Percentiles rank a stretch among this genome's conserved stretches.
These are phyloP conservation scores for Knufia fluminis DNA, from an alignment of 2,329 filamentous ascomycete species.

Conservation along the genomic window DNA sequence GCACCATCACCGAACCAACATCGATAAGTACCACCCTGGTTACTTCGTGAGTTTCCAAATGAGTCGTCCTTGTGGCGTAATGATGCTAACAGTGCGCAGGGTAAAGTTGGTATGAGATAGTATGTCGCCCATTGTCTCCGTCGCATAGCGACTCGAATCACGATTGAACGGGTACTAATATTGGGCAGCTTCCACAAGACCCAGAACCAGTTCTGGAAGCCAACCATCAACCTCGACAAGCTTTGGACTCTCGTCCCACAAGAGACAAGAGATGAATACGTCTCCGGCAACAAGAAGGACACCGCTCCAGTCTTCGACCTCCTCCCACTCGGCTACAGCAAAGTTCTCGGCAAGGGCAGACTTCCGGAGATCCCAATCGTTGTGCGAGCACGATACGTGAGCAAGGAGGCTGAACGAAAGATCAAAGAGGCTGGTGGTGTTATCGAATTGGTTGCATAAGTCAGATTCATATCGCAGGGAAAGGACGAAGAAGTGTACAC, in stretches of 20 bases:
- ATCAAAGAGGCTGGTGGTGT: conserved; percentile 97
- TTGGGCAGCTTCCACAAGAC: conserved; percentile 71
- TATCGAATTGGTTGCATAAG: conserved; percentile 86
- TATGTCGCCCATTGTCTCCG: neutral
- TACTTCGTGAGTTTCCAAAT: conserved; percentile 63
- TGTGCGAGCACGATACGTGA: conserved; percentile 90
- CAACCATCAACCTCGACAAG: conserved; percentile 98
- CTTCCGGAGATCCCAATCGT: conserved; percentile 88
- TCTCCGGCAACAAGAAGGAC: conserved; percentile 70
- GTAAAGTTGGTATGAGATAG: conserved; percentile 86
- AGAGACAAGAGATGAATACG: conserved; percentile 89
- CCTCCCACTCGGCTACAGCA: conserved; percentile 92
- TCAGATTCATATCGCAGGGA: conserved; percentile 7
- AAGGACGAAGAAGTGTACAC: too few species aligned
- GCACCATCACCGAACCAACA: conserved; percentile 94
- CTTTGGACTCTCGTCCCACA: conserved; percentile 90
- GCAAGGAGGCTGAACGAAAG: conserved; percentile 95
- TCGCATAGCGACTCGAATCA: neutral
- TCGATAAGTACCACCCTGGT: conserved; percentile 92
- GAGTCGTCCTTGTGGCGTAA: neutral
- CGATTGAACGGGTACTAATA: neutral
- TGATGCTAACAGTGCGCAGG: conserved; percentile 37
- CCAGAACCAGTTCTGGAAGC: conserved; percentile 96
- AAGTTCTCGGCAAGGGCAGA: conserved; percentile 97
- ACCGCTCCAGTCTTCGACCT: conserved; percentile 97